Evolutionary conservation across 2,329 filamentous ascomycete species (phyloP), one percentile per base, ranked within the genome.

Genomic region (Neofusicoccum cordaticola): DNA sequence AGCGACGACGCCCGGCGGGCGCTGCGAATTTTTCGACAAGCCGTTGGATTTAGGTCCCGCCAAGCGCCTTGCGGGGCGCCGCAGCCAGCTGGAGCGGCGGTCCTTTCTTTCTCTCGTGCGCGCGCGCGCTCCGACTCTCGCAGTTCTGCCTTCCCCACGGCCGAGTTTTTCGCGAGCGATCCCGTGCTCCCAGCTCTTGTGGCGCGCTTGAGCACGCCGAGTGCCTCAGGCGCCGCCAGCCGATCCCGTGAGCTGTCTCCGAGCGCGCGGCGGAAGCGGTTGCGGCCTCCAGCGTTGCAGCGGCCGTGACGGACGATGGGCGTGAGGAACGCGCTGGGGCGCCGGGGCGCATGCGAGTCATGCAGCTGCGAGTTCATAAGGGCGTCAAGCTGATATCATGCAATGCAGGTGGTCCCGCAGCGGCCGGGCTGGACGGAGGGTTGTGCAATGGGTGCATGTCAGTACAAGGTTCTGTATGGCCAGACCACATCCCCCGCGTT

Each of bases 341-440:
- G 22, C 19, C 22, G 8, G 52, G 42, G 27, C 37, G 15, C 19
- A 50, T 17, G 58, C 58, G 58, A 62, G 58, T 62, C 58, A 62
- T 62, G 58, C 47, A 41, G 17, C 42, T 31, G 15, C 37, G 22
- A 37, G 53, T 37, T 42, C 35, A 27, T 41, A 41, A 17, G 48
- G 60, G 37, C 48, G 60, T 63, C 48, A 63, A 53, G 61, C 41
- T 63, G 61, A 63, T 63, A 63, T 63, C 61, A 63, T 45, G 50
- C 45, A 63, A 41, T 44, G 44, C 57, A 61, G 42, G 42, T 47
- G 31, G 57, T 61, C 42, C 53, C 22, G 53, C 53, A 42, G 35
- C 35, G 27, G 51, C 51, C 37, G 41, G 50, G 50, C 50, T 57
- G 51, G 39, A 7, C 56, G 41, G 56, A 44, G 56, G 27, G 42